Evolutionary conservation across 176 grass and related monocot species (phyloP).

Genomic region (Oryza rufipogon): DNA sequence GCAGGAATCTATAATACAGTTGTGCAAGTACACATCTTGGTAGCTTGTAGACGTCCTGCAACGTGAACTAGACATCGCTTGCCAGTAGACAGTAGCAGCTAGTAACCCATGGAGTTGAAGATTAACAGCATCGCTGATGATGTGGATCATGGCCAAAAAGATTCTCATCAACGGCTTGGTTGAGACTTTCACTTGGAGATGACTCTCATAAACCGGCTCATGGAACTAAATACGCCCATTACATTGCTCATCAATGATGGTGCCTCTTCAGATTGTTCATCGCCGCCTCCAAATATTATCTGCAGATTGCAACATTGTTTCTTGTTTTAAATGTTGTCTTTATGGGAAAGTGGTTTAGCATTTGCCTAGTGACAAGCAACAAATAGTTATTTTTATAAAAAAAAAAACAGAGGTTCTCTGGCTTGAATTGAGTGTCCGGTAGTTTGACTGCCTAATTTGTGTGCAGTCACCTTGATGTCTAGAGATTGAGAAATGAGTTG

Average conservation of each 20-base stretch:
- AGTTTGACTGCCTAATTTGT: conserved; percentile 6
- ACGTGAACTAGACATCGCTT: not conserved
- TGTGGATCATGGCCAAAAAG: not conserved
- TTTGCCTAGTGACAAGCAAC: not conserved
- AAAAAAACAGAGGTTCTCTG: not conserved
- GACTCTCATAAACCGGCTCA: conserved; percentile 79
- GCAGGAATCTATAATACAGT: not conserved
- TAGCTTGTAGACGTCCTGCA: not conserved
- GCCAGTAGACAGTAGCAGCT: not conserved
- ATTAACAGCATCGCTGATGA: not conserved
- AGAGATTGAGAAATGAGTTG: conserved; percentile 7
- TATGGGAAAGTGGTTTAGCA: not conserved
- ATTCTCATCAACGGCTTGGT: not conserved
- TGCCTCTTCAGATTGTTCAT: conserved; percentile 60
- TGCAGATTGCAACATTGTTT: conserved; percentile 27
- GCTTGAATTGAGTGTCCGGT: not conserved
- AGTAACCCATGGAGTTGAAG: not conserved
- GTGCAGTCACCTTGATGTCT: not conserved
- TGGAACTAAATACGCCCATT: conserved; percentile 65
- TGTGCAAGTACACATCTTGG: not conserved
- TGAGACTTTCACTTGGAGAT: conserved; percentile 65
- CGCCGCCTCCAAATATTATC: conserved; percentile 70
- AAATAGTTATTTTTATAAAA: not conserved
- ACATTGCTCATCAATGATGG: conserved; percentile 80
- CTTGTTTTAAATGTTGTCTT: not conserved